A percentile compares a stretch with the other conserved stretches of the same genome.
These are phyloP conservation scores for Aspergillus phoenicis DNA, from an alignment of 2,329 filamentous ascomycete species.

Conservation along the genomic window DNA sequence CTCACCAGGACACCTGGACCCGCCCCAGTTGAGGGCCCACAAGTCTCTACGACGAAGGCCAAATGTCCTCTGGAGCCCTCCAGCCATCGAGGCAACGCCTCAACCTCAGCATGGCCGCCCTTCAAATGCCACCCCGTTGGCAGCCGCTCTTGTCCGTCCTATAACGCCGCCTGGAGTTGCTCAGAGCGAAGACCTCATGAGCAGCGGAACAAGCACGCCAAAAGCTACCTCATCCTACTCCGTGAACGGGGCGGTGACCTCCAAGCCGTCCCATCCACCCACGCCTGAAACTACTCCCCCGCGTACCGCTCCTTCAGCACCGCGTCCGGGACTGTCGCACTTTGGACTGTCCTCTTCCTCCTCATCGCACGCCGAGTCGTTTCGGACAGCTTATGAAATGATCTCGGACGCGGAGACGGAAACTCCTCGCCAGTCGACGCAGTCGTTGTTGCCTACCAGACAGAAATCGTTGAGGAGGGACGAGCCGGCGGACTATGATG, in stretches of 20 bases:
- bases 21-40: constrained; percentile 42
- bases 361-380: constrained; percentile 68
- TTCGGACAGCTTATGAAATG: constrained; percentile 70
- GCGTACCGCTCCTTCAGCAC: constrained; percentile 41
- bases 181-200: constrained; percentile 26
- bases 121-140: constrained; percentile 25
- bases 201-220: constrained; percentile 23
- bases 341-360: constrained; percentile 58
- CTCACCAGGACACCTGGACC: constrained; percentile 30
- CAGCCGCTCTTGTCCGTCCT: constrained; percentile 36
- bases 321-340: constrained; percentile 49
- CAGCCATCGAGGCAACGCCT: constrained; percentile 28
- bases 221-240: constrained; percentile 30
- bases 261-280: constrained; percentile 67
- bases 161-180: constrained; percentile 41
- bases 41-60: constrained; percentile 44
- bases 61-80: constrained; percentile 28
- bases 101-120: constrained; percentile 28
- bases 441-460: constrained; percentile 24
- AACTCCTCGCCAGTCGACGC: constrained; percentile 29
- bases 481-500: constrained; percentile 25
- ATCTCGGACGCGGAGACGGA: constrained; percentile 62
- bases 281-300: constrained; percentile 78
- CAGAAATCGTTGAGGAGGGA: constrained; percentile 23
- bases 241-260: constrained; percentile 51